phyloP scores from a whole-genome alignment of 2,329 filamentous ascomycete species.

The Calonectria ilicicola region DNA sequence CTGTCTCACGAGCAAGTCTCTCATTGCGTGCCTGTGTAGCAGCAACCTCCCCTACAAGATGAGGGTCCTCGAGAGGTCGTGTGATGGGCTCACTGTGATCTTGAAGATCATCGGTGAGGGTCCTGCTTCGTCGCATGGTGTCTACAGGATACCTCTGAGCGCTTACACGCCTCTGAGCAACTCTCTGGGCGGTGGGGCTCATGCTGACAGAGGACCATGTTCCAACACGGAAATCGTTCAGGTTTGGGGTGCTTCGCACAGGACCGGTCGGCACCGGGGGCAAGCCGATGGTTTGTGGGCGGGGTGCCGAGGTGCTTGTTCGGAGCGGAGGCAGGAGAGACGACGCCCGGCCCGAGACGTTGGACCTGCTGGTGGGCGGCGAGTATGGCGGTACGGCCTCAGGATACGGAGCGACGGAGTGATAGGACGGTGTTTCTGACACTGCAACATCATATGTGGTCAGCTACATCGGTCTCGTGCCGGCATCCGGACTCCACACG shows the following conservation, averaged over 20 bases:
- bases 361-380: constrained; percentile 45
- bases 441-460: constrained; percentile 51
- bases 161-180: constrained; percentile 71
- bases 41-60: constrained; percentile 75
- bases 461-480: constrained; percentile 36
- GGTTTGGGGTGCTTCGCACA: constrained; percentile 53
- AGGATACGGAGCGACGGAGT: constrained; percentile 62
- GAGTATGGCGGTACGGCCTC: constrained; percentile 66
- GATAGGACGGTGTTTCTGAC: constrained; percentile 75
- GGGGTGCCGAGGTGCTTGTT: constrained; percentile 42
- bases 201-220: constrained; percentile 71
- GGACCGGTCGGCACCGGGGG: constrained; percentile 61
- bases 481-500: constrained; percentile 18
- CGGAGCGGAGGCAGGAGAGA: constrained; percentile 34
- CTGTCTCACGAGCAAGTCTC: constrained; percentile 67
- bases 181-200: constrained; percentile 67
- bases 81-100: constrained; percentile 33
- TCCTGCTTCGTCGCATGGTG: constrained; percentile 40
- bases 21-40: constrained; percentile 68
- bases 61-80: constrained; percentile 74
- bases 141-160: constrained; percentile 52
- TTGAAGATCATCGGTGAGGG: constrained; percentile 28
- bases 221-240: constrained; percentile 67
- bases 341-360: constrained; percentile 24
- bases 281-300: constrained; percentile 57